A percentile compares a stretch with the other conserved stretches of the same genome.
Evolutionary conservation across 495 filamentous ascomycete species (phyloP).

Genomic region (Neurospora discreta): DNA sequence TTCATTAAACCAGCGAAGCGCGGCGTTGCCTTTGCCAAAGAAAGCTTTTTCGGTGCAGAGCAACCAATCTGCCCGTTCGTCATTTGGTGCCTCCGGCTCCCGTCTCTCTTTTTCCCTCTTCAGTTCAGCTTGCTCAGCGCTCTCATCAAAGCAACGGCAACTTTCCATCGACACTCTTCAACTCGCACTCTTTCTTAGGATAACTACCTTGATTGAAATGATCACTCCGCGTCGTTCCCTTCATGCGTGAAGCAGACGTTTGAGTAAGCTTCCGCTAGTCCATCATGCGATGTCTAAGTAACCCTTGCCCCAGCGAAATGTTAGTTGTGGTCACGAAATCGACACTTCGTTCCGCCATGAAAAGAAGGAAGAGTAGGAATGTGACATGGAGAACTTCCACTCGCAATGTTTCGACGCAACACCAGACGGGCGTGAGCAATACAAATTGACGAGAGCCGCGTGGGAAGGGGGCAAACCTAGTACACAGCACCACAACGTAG

Average conservation of each 20-base stretch:
- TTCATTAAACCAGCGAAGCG: not conserved
- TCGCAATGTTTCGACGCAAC: not conserved
- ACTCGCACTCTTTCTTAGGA: not conserved
- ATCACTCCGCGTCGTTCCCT: not conserved
- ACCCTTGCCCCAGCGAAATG: not conserved
- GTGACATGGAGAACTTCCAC: not conserved
- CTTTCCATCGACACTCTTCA: not conserved
- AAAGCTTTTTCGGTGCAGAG: not conserved
- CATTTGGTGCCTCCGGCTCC: not conserved
- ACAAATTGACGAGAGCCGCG: not conserved
- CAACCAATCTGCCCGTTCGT: not conserved
- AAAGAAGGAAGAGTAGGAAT: not conserved
- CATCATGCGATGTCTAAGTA: not conserved
- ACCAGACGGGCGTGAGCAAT: not conserved
- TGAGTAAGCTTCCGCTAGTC: not conserved
- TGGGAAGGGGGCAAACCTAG: too few relatives aligned
- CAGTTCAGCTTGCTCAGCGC: not conserved
- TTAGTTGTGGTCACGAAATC: not conserved
- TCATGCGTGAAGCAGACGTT: not conserved
- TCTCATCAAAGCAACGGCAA: not conserved
- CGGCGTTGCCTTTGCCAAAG: not conserved
- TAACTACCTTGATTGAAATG: not conserved
- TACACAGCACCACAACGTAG: not conserved
- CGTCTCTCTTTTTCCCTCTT: not conserved
- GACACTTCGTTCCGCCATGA: not conserved